These are phyloP conservation scores for Helichrysum umbraculigerum DNA, from an alignment of 129 eudicot species.

Conservation along the genomic window DNA sequence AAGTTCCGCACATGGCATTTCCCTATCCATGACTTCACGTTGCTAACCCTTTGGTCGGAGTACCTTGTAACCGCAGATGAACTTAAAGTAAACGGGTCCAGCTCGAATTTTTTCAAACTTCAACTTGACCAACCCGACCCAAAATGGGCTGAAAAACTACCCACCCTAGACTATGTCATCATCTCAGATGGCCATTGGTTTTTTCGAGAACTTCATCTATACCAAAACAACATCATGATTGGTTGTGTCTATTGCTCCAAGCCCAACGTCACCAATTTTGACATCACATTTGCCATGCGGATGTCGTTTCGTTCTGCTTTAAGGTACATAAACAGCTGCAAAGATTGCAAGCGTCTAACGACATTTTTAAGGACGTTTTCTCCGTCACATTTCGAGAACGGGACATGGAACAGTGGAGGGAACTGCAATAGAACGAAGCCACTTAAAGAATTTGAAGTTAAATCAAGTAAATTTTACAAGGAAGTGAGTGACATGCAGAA, in stretches of 20 bases:
- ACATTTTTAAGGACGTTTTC: slow-evolving; percentile 58
- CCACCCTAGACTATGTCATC: slow-evolving; percentile 53
- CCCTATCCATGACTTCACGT: slow-evolving; percentile 46
- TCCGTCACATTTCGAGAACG: slow-evolving; percentile 75
- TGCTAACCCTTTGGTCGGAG: slow-evolving; percentile 49
- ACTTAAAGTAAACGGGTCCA: slow-evolving; percentile 31
- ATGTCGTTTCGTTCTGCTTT: slow-evolving; percentile 61
- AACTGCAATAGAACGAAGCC: slow-evolving; percentile 70
- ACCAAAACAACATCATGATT: slow-evolving; percentile 31
- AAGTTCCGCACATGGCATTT: slow-evolving; percentile 48
- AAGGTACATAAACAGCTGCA: slow-evolving; percentile 33
- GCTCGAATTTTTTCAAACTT: slow-evolving; percentile 60
- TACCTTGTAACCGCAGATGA: slow-evolving; percentile 49
- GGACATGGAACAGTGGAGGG: slow-evolving; percentile 88
- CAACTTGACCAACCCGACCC: slow-evolving; percentile 60
- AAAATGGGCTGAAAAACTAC: slow-evolving; percentile 41
- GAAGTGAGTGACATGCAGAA: slow-evolving; percentile 31
- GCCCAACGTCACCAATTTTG: slow-evolving; percentile 33
- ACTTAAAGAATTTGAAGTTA: slow-evolving; percentile 18
- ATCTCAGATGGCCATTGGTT: slow-evolving; percentile 93
- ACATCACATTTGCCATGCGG: slow-evolving; percentile 37
- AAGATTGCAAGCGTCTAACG: slow-evolving; percentile 45
- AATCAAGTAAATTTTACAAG: slow-evolving; percentile 41
- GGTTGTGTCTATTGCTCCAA: slow-evolving; percentile 68
- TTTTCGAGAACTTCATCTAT: slow-evolving; percentile 50